These are phyloP conservation scores for Diaporthe sp. DNA, from an alignment of 2,329 filamentous ascomycete species.

Conservation along the genomic window DNA sequence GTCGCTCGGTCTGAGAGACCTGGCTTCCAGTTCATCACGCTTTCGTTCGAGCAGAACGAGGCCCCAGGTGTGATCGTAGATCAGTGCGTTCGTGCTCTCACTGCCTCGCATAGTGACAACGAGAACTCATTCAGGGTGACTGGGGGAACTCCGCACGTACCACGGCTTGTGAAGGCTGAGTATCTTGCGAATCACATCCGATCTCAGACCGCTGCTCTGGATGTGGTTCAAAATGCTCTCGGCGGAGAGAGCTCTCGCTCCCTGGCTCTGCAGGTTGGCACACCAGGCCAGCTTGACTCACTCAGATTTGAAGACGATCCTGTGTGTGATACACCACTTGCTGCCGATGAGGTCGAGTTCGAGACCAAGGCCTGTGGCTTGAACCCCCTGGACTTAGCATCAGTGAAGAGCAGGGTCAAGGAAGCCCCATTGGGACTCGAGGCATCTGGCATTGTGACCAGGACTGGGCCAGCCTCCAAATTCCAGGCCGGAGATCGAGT, in stretches of 20 bases:
- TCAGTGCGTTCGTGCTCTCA: constrained; percentile 35
- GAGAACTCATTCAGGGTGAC: constrained; percentile 44
- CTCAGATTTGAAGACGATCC: constrained; percentile 43
- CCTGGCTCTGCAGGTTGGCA: constrained; percentile 35
- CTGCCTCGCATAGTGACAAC: constrained; percentile 23
- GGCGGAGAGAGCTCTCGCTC: constrained; percentile 24
- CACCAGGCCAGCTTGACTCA: constrained; percentile 41
- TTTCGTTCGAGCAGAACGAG: constrained; percentile 42
- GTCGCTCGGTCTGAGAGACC: constrained; percentile 42
- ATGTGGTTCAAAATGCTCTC: constrained; percentile 18
- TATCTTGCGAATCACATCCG: constrained; percentile 41
- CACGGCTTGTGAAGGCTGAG: constrained; percentile 40
- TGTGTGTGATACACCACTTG: constrained; percentile 30
- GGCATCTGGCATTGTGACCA: constrained; percentile 43
- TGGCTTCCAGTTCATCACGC: constrained; percentile 39
- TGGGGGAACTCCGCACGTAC: constrained; percentile 34
- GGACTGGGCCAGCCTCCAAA: constrained; percentile 36
- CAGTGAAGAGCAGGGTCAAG: constrained; percentile 37
- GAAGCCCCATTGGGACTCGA: constrained; percentile 37
- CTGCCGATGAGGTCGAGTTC: constrained; percentile 43
- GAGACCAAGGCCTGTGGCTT: constrained; percentile 41
- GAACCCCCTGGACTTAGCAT: constrained; percentile 40
- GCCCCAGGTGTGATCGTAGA: constrained; percentile 29
- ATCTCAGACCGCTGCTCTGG: constrained; percentile 37
- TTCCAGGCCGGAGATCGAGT: constrained; percentile 42